Percentiles rank a stretch among this genome's conserved stretches.
These are phyloP conservation scores for Candida manassasensis DNA, from an alignment of 805 yeast species.

Conservation along the genomic window DNA sequence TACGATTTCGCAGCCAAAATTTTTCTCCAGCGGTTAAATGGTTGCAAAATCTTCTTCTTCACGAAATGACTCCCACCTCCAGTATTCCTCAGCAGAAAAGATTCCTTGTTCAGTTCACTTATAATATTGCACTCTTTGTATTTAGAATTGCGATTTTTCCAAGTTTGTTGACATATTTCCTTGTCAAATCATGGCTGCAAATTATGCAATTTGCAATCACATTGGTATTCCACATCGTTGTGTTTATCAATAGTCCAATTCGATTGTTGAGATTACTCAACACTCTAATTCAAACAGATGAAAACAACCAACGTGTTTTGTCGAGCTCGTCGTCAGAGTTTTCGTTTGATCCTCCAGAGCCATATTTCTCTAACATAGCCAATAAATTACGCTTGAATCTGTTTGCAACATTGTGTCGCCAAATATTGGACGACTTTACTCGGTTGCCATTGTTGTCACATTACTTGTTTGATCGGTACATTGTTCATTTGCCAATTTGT, in stretches of 20 bases:
- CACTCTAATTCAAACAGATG: neutral
- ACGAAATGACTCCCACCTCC: too few relatives aligned
- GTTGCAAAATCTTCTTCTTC: neutral
- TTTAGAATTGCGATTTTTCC: neutral
- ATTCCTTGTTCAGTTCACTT: too few relatives aligned
- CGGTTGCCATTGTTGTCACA: conserved; percentile 16
- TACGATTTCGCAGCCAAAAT: neutral
- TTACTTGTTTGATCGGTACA: conserved; percentile 35
- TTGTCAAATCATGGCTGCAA: neutral
- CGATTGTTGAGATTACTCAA: conserved; percentile 1
- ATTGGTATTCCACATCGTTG: neutral
- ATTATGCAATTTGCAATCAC: neutral
- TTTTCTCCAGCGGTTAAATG: neutral
- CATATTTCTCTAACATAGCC: neutral
- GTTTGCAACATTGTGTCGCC: neutral
- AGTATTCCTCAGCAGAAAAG: too few relatives aligned
- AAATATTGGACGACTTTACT: neutral
- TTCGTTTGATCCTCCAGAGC: neutral
- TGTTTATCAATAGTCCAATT: conserved; percentile 2
- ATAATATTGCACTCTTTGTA: neutral
- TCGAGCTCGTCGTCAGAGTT: neutral
- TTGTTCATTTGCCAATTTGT: conserved; percentile 32
- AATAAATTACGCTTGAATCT: neutral
- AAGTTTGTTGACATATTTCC: neutral
- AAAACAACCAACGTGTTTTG: neutral